A percentile compares a stretch with the other conserved stretches of the same genome.
phyloP scores from a whole-genome alignment of 2,329 filamentous ascomycete genomes.

The Pyricularia grisea region DNA sequence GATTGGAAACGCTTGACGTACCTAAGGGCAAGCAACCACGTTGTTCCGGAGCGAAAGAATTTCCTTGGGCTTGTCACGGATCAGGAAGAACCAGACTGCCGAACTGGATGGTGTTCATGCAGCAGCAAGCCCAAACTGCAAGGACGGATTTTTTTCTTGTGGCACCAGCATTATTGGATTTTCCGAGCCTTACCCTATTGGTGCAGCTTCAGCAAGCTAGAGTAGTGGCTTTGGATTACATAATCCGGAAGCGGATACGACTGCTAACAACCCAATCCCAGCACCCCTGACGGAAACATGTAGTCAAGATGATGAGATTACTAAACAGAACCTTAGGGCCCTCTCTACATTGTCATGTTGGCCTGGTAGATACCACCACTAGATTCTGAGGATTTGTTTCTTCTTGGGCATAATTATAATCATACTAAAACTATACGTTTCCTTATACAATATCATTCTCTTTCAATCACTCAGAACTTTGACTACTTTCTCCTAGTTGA shows the following conservation, averaged over 20 bases:
- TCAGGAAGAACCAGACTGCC: slow-evolving; percentile 36
- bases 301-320: too few species aligned
- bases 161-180: not conserved
- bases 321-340: too few species aligned
- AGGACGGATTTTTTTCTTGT: not conserved
- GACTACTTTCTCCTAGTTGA: not conserved
- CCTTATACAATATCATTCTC: not conserved
- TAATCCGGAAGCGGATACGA: not conserved
- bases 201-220: not conserved
- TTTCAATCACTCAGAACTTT: not conserved
- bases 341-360: too few species aligned
- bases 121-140: not conserved
- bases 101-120: slow-evolving; percentile 6
- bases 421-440: not conserved
- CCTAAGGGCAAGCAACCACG: slow-evolving; percentile 15
- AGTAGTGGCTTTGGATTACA: not conserved
- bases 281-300: too few species aligned
- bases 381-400: too few species aligned
- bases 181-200: not conserved
- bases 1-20: slow-evolving; percentile 12
- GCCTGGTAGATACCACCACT: too few species aligned
- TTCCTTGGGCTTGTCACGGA: slow-evolving; percentile 26
- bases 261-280: too few species aligned
- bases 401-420: too few species aligned
- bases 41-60: slow-evolving; percentile 10